These are phyloP conservation scores for Fusarium poae DNA, from an alignment of 2,329 filamentous ascomycete species.

Conservation along the genomic window DNA sequence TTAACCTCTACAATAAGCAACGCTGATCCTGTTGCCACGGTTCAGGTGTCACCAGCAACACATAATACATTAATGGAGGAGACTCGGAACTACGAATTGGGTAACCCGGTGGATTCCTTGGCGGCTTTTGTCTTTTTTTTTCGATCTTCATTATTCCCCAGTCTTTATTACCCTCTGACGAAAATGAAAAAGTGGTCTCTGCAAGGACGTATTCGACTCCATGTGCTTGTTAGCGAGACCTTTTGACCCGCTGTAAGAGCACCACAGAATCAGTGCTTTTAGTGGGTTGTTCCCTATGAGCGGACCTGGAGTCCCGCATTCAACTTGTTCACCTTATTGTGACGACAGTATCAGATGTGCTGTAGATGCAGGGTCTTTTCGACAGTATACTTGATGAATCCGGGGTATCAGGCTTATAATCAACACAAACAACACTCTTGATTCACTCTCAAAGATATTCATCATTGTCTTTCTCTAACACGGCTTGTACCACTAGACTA, in stretches of 20 bases:
- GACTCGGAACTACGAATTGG: background rate
- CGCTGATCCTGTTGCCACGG: slow-evolving; percentile 1
- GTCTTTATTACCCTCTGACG: background rate
- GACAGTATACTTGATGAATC: background rate
- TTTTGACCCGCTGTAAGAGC: background rate
- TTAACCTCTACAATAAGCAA: slow-evolving; percentile 8
- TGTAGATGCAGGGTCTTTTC: slow-evolving; percentile 2
- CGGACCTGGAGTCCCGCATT: slow-evolving; percentile 10
- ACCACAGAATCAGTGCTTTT: background rate
- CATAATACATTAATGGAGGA: background rate
- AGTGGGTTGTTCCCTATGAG: background rate
- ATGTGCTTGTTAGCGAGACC: background rate
- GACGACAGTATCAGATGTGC: background rate
- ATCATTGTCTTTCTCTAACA: background rate
- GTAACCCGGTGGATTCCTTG: slow-evolving; percentile 11
- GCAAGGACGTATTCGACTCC: background rate
- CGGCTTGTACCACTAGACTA: background rate
- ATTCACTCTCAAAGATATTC: background rate
- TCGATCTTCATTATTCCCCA: slow-evolving; percentile 2
- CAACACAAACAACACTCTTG: background rate
- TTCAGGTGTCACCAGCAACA: background rate
- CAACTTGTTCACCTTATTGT: slow-evolving; percentile 8
- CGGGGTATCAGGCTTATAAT: background rate
- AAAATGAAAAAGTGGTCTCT: background rate
- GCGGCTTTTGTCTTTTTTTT: background rate